Evolutionary conservation across 371 early-diverging fungal species (phyloP), one percentile per base, ranked within the genome.

Genomic region (Smittium culicis): DNA sequence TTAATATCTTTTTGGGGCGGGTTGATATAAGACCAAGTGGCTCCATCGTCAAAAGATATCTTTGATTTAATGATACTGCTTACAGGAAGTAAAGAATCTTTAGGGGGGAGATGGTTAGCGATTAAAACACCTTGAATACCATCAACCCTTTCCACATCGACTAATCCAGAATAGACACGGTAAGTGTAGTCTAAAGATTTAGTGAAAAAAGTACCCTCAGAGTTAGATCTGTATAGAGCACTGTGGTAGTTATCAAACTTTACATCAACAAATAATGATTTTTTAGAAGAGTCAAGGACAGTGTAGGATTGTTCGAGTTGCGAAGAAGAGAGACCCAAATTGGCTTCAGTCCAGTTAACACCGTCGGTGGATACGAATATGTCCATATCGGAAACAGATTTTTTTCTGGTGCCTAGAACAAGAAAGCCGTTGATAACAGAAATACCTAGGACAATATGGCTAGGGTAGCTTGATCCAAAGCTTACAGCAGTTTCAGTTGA

Each of bases 41-140:
- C 81, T 34, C 94, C 96, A 69, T 93, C 91, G 72, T 94, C 88
- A 70, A 90, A 94, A 31, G 94, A 88, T 63, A 96, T 90, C 33
- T 84, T 85, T 0, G 90, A 82, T n/a, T 80, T 84, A 34, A 94
- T 72, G 45, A 80, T 70, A 5, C 73, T 73, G 2, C 69, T 55
- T 30, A 32, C 2, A 8, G 35, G 45, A 2, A 75, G 74, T 0
- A 84, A 72, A 16, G 85, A 80, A 35, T 83, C 72, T 77, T 86
- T 85, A 72, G 92, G 91, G 54, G 76, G 67, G 27, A 93, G 88
- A 28, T 85, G 73, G 67, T 96, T 96, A 54, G 91, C 89, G 1
- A 94, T 72, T 56, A 91, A 77, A 1, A 93, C 84, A 25, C 93
- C 93, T 66, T 89, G 86, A 8, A 90, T 82, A 25, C 88, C 87